These are phyloP conservation scores for Bauhinia variegata DNA, from an alignment of 306 rosid genomes.

Conservation along the genomic window DNA sequence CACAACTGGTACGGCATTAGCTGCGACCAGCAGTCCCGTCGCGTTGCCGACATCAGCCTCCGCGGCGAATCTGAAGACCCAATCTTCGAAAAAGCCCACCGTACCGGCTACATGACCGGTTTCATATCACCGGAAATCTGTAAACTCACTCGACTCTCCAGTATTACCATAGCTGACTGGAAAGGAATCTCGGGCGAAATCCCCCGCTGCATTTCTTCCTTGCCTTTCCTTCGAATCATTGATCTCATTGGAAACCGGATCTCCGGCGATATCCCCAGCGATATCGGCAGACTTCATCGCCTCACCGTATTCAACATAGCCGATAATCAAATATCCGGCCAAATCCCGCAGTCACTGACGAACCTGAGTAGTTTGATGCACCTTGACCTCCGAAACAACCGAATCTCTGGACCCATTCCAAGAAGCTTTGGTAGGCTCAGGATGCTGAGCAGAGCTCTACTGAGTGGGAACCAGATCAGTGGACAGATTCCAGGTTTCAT, in stretches of 20 bases:
- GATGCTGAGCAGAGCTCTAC: slow-evolving; percentile 86
- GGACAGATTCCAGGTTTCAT: slow-evolving; percentile 69
- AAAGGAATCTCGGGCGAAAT: slow-evolving; percentile 88
- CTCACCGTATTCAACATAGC: slow-evolving; percentile 83
- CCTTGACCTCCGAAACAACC: slow-evolving; percentile 82
- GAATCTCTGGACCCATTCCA: slow-evolving; percentile 63
- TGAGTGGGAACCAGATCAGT: slow-evolving; percentile 65
- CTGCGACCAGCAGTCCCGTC: slow-evolving; percentile 65
- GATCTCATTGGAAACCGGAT: slow-evolving; percentile 81
- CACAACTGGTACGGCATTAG: slow-evolving; percentile 82
- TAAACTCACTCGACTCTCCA: slow-evolving; percentile 66
- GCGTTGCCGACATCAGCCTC: slow-evolving; percentile 89
- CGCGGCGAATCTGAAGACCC: slow-evolving; percentile 93
- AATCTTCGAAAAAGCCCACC: slow-evolving; percentile 53
- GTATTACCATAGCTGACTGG: slow-evolving; percentile 87
- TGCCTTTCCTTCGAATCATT: slow-evolving; percentile 81
- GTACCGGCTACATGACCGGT: slow-evolving; percentile 90
- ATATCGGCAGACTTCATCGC: slow-evolving; percentile 61
- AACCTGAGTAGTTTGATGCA: slow-evolving; percentile 64
- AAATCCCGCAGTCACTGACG: slow-evolving; percentile 64
- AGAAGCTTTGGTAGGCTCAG: slow-evolving; percentile 45
- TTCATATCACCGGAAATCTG: slow-evolving; percentile 74
- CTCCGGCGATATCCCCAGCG: slow-evolving; percentile 62
- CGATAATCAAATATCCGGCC: slow-evolving; percentile 70
- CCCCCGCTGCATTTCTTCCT: slow-evolving; percentile 64